A percentile compares a stretch with the other conserved stretches of the same genome.
These are phyloP conservation scores for Glutinoglossum americanum DNA, from an alignment of 495 filamentous ascomycete species.

Conservation along the genomic window DNA sequence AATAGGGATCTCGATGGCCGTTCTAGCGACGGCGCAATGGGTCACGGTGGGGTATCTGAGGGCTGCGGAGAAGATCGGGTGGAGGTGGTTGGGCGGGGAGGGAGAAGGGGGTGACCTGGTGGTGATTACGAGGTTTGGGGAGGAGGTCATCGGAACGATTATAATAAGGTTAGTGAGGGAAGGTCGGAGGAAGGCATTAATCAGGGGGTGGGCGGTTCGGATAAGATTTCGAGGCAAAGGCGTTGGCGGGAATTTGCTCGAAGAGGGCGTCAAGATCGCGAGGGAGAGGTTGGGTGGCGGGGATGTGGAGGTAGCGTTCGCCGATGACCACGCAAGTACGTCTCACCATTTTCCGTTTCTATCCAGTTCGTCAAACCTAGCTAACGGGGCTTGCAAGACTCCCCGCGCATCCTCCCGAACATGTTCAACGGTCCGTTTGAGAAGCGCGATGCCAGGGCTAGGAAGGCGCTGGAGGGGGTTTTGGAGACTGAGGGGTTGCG, in stretches of 20 bases:
- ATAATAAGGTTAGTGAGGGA: conserved; percentile 23
- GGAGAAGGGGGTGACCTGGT: too few relatives aligned
- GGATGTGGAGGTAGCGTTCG: conserved; percentile 1
- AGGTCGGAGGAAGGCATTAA: background rate
- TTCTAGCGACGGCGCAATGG: conserved; percentile 20
- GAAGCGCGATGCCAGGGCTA: background rate
- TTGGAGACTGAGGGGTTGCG: background rate
- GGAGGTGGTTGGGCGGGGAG: conserved; percentile 22
- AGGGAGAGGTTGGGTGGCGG: background rate
- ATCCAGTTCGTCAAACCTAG: too few relatives aligned
- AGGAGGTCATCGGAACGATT: conserved; percentile 32
- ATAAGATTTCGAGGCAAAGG: conserved; percentile 3
- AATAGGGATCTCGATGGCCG: conserved; percentile 24
- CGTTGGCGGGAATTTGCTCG: conserved; percentile 1
- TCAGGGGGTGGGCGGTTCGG: conserved; percentile 3
- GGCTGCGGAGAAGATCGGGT: conserved; percentile 29
- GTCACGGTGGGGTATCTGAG: conserved; percentile 26
- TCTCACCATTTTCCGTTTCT: too few relatives aligned
- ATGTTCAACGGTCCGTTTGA: conserved; percentile 2
- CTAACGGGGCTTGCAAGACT: too few relatives aligned
- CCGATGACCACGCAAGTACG: conserved; percentile 4
- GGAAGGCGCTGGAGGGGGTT: background rate
- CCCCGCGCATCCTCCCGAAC: conserved; percentile 3
- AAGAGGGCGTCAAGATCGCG: background rate
- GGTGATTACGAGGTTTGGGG: conserved; percentile 31